These are phyloP conservation scores for Stereum hirsutum DNA, from an alignment of 1,284 basidiomycete genomes.

Conservation along the genomic window DNA sequence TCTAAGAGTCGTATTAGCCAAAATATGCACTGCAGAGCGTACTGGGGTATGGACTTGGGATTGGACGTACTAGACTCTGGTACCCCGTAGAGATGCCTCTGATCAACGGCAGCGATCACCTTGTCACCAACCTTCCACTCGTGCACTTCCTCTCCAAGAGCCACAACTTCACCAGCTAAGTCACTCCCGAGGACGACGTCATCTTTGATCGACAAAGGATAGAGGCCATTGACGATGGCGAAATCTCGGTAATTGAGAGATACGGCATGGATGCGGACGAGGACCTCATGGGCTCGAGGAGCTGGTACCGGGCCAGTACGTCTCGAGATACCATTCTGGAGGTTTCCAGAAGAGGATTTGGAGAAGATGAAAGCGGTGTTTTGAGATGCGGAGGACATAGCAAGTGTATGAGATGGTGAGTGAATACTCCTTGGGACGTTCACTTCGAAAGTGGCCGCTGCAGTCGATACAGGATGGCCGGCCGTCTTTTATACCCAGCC, in stretches of 20 bases:
- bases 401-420: no score
- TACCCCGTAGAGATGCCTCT: constrained; percentile 1
- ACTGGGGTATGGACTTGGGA: neutral
- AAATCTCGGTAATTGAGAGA: constrained; percentile 5
- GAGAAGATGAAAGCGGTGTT: no score
- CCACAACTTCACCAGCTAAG: constrained; percentile 2
- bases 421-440: no score
- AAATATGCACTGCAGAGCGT: no score
- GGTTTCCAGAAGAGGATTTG: no score
- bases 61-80: neutral
- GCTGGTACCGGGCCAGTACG: constrained; percentile 1
- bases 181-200: constrained; percentile 1
- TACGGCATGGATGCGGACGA: constrained; percentile 5
- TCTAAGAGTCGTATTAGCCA: neutral
- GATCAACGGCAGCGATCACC: neutral
- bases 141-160: neutral
- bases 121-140: constrained; percentile 3
- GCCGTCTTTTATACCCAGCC: no score
- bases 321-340: no score
- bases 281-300: neutral
- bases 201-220: neutral
- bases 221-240: neutral
- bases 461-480: no score
- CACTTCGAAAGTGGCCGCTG: no score
- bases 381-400: no score